Conservation (phyloP, 257 asterid genomes). For the Asclepias syriaca region DNA sequence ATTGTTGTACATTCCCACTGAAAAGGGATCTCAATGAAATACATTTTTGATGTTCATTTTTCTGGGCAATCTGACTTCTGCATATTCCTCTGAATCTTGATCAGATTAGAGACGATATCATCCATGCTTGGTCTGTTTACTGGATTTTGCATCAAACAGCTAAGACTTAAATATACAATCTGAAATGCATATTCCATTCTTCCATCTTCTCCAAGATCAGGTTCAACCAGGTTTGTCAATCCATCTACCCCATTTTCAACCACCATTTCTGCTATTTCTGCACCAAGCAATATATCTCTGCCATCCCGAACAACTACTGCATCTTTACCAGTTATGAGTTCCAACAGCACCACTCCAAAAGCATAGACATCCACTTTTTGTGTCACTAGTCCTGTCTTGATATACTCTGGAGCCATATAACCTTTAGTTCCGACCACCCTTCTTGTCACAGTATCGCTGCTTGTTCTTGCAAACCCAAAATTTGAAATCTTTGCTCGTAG, state of each 20-base stretch:
- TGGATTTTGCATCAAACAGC: conserved; percentile 46
- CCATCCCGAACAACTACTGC: conserved; percentile 30
- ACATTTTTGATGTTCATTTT: background rate
- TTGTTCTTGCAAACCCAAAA: conserved; percentile 44
- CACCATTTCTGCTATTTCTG: conserved; percentile 18
- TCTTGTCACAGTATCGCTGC: conserved; percentile 12
- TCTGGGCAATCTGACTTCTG: conserved; percentile 15
- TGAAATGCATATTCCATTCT: conserved; percentile 28
- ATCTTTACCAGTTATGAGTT: conserved; percentile 37
- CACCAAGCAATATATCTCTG: conserved; percentile 30
- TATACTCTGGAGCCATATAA: conserved; percentile 42
- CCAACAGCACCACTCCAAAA: conserved; percentile 51
- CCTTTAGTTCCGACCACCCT: conserved; percentile 31
- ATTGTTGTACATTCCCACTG: conserved; percentile 15
- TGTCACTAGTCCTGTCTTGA: conserved; percentile 32
- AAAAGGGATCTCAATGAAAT: conserved; percentile 12
- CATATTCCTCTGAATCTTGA: conserved; percentile 40
- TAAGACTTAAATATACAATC: conserved; percentile 32
- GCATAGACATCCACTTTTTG: conserved; percentile 48
- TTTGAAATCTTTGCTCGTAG: conserved; percentile 54
- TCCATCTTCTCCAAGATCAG: conserved; percentile 27
- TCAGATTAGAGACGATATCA: conserved; percentile 38
- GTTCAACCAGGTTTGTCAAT: conserved; percentile 22
- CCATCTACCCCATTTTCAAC: conserved; percentile 30
- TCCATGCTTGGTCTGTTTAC: conserved; percentile 48